phyloP scores from a whole-genome alignment of 768 basidiomycete species.

The Boletus pseudo-olivaceus region DNA sequence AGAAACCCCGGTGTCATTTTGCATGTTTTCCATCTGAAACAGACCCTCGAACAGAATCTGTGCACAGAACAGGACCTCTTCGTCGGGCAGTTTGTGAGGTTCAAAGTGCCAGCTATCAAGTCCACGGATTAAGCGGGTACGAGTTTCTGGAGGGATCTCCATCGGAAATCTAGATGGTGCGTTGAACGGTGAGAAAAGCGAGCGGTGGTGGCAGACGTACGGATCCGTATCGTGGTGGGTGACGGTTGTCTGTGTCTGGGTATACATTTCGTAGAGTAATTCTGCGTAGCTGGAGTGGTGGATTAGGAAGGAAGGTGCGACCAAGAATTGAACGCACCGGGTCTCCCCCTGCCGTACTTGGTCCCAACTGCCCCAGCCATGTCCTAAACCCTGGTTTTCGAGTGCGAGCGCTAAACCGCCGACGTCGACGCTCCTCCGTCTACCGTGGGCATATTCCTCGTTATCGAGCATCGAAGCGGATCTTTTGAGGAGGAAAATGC shows the following conservation, averaged over 20 bases:
- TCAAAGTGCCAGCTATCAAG: constrained; percentile 89
- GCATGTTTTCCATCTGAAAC: constrained; percentile 75
- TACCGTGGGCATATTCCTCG: constrained; percentile 30
- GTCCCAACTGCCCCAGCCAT: constrained; percentile 68
- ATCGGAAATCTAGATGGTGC: constrained; percentile 41
- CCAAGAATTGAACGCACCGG: constrained; percentile 39
- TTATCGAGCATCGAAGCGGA: constrained; percentile 24
- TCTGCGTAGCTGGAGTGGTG: constrained; percentile 63
- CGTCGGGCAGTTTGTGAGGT: constrained; percentile 76
- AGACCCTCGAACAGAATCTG: constrained; percentile 85
- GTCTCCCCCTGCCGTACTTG: constrained; percentile 44
- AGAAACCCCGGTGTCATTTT: constrained; percentile 52
- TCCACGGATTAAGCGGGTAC: constrained; percentile 59
- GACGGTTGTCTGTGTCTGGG: constrained; percentile 71
- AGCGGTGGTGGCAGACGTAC: constrained; percentile 12
- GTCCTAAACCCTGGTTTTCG: constrained; percentile 55
- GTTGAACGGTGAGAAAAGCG: constrained; percentile 9
- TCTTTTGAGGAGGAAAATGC: neutral
- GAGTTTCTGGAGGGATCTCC: constrained; percentile 45
- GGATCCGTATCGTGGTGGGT: constrained; percentile 41
- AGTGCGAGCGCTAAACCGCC: constrained; percentile 85
- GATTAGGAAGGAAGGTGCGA: constrained; percentile 6
- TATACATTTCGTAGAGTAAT: constrained; percentile 79
- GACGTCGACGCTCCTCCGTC: constrained; percentile 81
- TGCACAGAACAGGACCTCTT: constrained; percentile 78